Percentiles rank a stretch among this genome's conserved stretches.
Conservation (phyloP, 176 grass and related monocot genomes). For the Cymbopogon citratus region DNA sequence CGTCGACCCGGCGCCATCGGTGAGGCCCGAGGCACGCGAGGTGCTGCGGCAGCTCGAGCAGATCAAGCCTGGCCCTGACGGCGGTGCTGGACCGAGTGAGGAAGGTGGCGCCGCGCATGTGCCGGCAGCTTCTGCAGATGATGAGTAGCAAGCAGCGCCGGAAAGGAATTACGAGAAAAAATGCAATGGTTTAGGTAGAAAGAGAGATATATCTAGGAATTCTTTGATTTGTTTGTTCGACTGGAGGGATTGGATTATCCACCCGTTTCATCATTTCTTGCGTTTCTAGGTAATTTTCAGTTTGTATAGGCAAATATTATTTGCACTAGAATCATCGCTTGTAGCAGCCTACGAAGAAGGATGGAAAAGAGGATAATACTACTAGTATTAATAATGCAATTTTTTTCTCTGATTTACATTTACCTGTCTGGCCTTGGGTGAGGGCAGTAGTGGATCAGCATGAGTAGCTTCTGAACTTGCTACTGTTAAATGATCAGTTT, state of each 20-base stretch:
- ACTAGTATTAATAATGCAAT: neutral
- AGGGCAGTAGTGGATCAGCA: too few species aligned
- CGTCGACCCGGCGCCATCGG: slow-evolving; percentile 51
- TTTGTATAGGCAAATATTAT: slow-evolving; percentile 26
- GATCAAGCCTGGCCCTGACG: slow-evolving; percentile 55
- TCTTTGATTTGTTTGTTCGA: too few species aligned
- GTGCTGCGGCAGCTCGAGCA: slow-evolving; percentile 72
- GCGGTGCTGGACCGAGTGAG: slow-evolving; percentile 14
- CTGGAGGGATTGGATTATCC: too few species aligned
- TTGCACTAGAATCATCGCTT: neutral
- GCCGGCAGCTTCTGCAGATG: neutral
- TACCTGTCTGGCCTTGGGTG: neutral
- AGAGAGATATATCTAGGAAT: neutral
- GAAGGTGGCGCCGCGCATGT: slow-evolving; percentile 8
- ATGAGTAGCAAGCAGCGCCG: too few species aligned
- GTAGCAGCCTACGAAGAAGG: neutral
- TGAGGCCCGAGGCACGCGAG: slow-evolving; percentile 53
- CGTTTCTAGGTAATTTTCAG: neutral
- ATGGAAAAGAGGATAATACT: neutral
- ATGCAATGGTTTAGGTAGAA: neutral
- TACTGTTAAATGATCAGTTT: too few species aligned
- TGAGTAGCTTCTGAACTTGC: too few species aligned
- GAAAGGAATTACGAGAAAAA: neutral
- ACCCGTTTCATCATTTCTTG: neutral
- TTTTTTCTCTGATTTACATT: neutral